Evolutionary conservation across 805 yeast genomes (phyloP).

Genomic region (Kurtzmaniella cleridarum): DNA sequence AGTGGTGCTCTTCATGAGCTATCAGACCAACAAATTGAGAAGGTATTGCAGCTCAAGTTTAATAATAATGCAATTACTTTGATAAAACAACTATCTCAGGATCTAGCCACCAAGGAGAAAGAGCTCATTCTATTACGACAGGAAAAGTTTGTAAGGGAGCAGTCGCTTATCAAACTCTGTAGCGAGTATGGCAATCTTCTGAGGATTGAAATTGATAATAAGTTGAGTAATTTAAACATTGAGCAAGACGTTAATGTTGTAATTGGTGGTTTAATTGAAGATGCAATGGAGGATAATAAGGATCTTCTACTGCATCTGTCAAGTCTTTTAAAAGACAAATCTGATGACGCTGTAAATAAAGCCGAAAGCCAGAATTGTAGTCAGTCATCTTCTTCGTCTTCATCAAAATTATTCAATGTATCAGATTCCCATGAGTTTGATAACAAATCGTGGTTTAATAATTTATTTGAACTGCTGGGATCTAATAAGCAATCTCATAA

Average conservation of each 20-base stretch:
- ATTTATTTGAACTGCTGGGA: too few relatives aligned
- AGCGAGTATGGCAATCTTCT: slow-evolving; percentile 33
- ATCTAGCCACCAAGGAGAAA: slow-evolving; percentile 43
- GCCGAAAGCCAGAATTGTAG: too few relatives aligned
- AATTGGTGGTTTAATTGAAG: slow-evolving; percentile 21
- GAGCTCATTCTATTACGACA: slow-evolving; percentile 36
- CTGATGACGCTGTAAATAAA: too few relatives aligned
- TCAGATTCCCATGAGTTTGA: too few relatives aligned
- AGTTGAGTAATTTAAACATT: slow-evolving; percentile 12
- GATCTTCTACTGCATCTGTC: slow-evolving; percentile 1
- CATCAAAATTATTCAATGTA: too few relatives aligned
- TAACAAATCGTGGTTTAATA: too few relatives aligned
- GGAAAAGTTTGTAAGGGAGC: slow-evolving; percentile 28
- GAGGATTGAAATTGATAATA: slow-evolving; percentile 28
- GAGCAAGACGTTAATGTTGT: slow-evolving; percentile 15
- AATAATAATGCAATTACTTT: slow-evolving; percentile 22
- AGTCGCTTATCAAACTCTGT: slow-evolving; percentile 24
- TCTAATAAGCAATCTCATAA: background rate
- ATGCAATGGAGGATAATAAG: slow-evolving; percentile 13
- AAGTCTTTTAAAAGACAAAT: slow-evolving; percentile 1
- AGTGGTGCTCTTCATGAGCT: slow-evolving; percentile 16
- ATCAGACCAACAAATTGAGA: slow-evolving; percentile 14
- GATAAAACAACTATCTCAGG: slow-evolving; percentile 43
- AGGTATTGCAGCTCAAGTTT: slow-evolving; percentile 19
- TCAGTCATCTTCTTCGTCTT: too few relatives aligned